phyloP scores from a whole-genome alignment of 176 grass and related monocot genomes.

The Carex pumila region DNA sequence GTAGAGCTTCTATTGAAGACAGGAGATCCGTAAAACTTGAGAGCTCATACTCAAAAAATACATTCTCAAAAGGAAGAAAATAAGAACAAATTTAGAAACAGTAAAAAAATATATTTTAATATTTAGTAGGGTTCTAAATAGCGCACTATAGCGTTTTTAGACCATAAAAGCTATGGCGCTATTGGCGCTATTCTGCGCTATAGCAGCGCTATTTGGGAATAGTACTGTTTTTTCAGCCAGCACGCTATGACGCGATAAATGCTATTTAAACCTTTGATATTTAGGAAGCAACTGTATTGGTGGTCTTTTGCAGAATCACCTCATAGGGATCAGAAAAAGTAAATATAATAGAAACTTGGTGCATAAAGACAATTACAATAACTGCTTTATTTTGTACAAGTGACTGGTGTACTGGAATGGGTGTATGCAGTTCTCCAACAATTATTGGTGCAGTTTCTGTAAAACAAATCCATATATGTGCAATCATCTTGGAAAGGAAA shows the following conservation, averaged over 20 bases:
- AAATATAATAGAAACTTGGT: neutral
- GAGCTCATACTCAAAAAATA: conserved; percentile 56
- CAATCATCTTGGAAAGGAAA: neutral
- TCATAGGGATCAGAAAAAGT: neutral
- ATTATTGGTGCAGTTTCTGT: neutral
- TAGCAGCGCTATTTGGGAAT: no score
- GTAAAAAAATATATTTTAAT: neutral
- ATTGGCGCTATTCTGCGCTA: no score
- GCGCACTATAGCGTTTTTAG: no score
- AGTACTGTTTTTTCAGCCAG: no score
- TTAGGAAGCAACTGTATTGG: neutral
- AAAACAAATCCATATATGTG: neutral
- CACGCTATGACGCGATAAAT: no score
- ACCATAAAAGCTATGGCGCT: no score
- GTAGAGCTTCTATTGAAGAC: conserved; percentile 40
- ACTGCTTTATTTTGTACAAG: neutral
- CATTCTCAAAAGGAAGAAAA: conserved; percentile 26
- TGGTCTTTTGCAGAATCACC: neutral
- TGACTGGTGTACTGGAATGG: neutral
- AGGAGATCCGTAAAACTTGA: conserved; percentile 48
- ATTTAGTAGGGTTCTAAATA: no score
- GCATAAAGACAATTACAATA: neutral
- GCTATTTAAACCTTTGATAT: no score
- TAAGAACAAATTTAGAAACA: neutral
- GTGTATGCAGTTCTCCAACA: neutral